These are phyloP conservation scores for Schoenoplectus triqueter DNA, from an alignment of 202 grass and related monocot genomes.

Conservation along the genomic window DNA sequence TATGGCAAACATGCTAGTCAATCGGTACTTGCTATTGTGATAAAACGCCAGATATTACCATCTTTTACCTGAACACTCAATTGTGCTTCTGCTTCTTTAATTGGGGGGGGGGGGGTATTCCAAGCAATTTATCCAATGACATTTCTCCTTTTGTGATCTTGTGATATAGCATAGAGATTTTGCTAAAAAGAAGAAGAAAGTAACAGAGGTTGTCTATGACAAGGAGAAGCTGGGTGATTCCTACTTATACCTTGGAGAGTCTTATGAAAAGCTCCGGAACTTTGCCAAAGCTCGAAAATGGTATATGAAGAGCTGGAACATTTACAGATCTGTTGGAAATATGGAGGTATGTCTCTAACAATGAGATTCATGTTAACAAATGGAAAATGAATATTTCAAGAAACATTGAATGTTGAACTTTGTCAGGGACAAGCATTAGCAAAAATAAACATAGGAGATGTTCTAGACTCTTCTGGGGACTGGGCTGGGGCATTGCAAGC, in stretches of 20 bases:
- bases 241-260: slow-evolving; percentile 70
- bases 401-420: slow-evolving; percentile 10
- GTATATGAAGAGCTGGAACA: slow-evolving; percentile 85
- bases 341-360: slow-evolving; percentile 62
- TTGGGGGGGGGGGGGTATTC: not conserved
- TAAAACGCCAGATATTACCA: not conserved
- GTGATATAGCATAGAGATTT: slow-evolving; percentile 74
- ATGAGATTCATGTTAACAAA: not conserved
- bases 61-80: slow-evolving; percentile 1
- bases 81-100: not conserved
- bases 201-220: slow-evolving; percentile 61
- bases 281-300: slow-evolving; percentile 87
- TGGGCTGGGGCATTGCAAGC: slow-evolving; percentile 77
- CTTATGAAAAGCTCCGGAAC: slow-evolving; percentile 85
- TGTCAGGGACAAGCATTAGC: slow-evolving; percentile 89
- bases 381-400: not conserved
- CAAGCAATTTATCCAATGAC: not conserved
- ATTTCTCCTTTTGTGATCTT: slow-evolving; percentile 49
- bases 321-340: slow-evolving; percentile 66
- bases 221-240: slow-evolving; percentile 87
- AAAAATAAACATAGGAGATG: slow-evolving; percentile 92
- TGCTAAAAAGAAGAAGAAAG: slow-evolving; percentile 82
- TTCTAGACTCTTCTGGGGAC: slow-evolving; percentile 76
- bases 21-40: not conserved
- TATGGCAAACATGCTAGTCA: slow-evolving; percentile 40